Base-by-base conservation (phyloP, 371 early-diverging fungal genomes). In the Apophysomyces trapeziformis region DNA sequence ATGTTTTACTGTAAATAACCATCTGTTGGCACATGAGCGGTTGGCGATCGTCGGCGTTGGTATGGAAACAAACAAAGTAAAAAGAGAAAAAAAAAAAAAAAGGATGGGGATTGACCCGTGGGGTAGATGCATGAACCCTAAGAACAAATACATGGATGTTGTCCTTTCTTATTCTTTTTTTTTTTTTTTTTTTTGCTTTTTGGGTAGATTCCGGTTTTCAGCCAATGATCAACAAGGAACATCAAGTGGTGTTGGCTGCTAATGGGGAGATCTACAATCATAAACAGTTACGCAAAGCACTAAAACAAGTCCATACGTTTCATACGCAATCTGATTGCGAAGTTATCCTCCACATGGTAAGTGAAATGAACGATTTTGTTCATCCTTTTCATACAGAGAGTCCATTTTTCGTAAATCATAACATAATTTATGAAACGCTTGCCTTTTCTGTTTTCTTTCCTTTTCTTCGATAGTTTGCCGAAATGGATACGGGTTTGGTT, bases 231-330 rank as follows among this genome's bases (percentile, higher is more conserved):
- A 95, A 92, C 81, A 89, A 85, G 18, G 97, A 96, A 69, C 93
- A 88, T 54, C 74, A 90, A 38, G 65, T 96, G 32, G 83, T 96
- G 59, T 87, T 98, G 59, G 82, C 91, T 43, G 97, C 96, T 71
- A 98, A 98, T 82, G 98, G 97, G 63, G 98, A 98, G 79, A 98
- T 98, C 78, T 98, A 98, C 86, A 98, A 98, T 92, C 96, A 98
- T 83, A 89, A 91, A 72, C 82, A 87, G 32, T 88, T 98, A 37
- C 87, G 92, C 66, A 86, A 88, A 70, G 67, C 77, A 68, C 83
- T 97, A 68, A 93, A 93, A 83, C 69, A 75, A 71, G 68, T 72
- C 56, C 84, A 79, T 67, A 82, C 78, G 58, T 97, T 96, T 88
- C 90, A 93, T 85, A 96, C 98, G 60, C 91, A 93, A 70, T 96